Conservation (phyloP, 768 basidiomycete species). For the Lentinula detonsa region DNA sequence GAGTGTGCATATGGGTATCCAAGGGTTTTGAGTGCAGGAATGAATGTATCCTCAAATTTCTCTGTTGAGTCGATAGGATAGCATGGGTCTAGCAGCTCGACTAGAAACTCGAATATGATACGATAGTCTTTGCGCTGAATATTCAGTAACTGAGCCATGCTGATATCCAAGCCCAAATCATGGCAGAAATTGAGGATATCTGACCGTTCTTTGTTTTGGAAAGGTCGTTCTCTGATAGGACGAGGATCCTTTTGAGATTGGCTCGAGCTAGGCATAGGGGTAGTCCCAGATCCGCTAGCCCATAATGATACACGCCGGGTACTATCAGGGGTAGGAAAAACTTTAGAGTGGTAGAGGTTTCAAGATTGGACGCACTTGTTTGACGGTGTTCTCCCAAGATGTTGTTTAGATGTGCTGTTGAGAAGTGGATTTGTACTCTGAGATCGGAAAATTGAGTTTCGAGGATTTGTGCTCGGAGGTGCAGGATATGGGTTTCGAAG, state of each 20-base stretch:
- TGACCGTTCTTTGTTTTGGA: slow-evolving; percentile 69
- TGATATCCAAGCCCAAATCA: slow-evolving; percentile 58
- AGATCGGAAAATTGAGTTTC: slow-evolving; percentile 65
- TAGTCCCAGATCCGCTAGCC: slow-evolving; percentile 42
- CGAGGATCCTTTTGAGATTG: slow-evolving; percentile 68
- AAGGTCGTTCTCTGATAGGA: slow-evolving; percentile 70
- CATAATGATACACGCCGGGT: slow-evolving; percentile 74
- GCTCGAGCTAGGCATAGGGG: slow-evolving; percentile 34
- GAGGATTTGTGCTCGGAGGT: slow-evolving; percentile 43
- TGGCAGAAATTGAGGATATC: slow-evolving; percentile 72
- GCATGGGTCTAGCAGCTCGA: slow-evolving; percentile 63
- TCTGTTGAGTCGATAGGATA: slow-evolving; percentile 46
- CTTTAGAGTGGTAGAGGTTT: background rate
- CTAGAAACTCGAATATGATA: slow-evolving; percentile 74
- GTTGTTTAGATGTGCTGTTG: slow-evolving; percentile 62
- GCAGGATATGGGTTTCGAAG: slow-evolving; percentile 41
- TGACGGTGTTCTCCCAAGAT: slow-evolving; percentile 69
- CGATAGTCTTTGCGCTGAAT: slow-evolving; percentile 88
- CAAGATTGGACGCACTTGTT: slow-evolving; percentile 44
- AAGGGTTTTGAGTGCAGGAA: slow-evolving; percentile 65
- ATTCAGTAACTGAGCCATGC: slow-evolving; percentile 60
- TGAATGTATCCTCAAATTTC: slow-evolving; percentile 78
- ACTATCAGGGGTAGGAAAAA: slow-evolving; percentile 34
- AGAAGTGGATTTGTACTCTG: slow-evolving; percentile 65
- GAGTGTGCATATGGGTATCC: slow-evolving; percentile 77